These are phyloP conservation scores for Aspergillus sp. DNA, from an alignment of 2,329 filamentous ascomycete species.

Conservation along the genomic window DNA sequence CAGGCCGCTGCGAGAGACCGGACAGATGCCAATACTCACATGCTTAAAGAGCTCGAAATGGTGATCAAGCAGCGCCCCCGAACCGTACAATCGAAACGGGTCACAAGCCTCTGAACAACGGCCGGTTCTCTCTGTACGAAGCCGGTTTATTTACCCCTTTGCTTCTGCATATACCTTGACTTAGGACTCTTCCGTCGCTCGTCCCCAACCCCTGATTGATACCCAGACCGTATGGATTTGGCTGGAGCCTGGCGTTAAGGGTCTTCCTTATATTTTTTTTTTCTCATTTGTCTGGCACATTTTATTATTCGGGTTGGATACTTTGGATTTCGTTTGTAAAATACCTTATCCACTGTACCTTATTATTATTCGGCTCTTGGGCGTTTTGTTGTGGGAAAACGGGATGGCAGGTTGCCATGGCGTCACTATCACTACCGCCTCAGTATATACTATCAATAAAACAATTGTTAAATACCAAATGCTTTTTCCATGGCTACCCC, in stretches of 20 bases:
- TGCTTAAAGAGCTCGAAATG: conserved; percentile 90
- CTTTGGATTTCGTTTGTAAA: conserved; percentile 8
- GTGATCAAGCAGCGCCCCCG: conserved; percentile 67
- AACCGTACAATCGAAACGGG: conserved; percentile 37
- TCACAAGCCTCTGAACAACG: conserved; percentile 43
- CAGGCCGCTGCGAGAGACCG: conserved; percentile 72
- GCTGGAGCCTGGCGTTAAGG: conserved; percentile 32
- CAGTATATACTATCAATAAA: not conserved
- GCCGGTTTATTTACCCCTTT: not conserved
- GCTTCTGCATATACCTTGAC: conserved; percentile 9
- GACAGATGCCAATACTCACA: conserved; percentile 77
- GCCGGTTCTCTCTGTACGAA: not conserved
- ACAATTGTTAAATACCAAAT: not conserved
- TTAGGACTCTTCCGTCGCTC: not conserved
- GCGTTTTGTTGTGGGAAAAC: not conserved
- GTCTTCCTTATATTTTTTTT: conserved; percentile 11
- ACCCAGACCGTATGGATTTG: conserved; percentile 35
- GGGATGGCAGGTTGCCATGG: too few species aligned
- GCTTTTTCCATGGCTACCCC: not conserved
- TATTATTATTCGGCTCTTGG: not conserved
- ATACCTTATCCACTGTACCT: not conserved
- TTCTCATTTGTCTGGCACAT: conserved; percentile 12
- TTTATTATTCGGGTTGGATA: conserved; percentile 1
- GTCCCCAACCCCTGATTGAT: conserved; percentile 27
- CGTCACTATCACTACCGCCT: not conserved